Percentiles rank a stretch among this genome's conserved stretches.
Conservation (phyloP, 441 rosid genomes). For the Raphanus hybrid region DNA sequence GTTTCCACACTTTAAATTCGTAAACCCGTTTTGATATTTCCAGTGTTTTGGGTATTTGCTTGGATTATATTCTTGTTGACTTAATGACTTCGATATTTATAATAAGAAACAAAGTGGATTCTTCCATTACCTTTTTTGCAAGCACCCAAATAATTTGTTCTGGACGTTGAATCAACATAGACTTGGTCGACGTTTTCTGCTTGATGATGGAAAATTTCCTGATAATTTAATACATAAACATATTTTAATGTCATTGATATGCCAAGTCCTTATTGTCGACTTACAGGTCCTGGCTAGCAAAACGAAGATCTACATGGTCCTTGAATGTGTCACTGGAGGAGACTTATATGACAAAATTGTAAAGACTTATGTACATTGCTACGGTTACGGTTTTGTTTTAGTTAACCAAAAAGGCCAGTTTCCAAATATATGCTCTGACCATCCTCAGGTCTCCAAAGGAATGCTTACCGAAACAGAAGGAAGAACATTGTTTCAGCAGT, state of each 20-base stretch:
- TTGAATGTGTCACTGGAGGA: conserved; percentile 84
- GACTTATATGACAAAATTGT: conserved; percentile 86
- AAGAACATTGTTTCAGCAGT: conserved; percentile 87
- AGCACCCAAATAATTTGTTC: neutral
- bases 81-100: no score
- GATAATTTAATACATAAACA: neutral
- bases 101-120: no score
- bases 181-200: neutral
- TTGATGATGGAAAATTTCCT: neutral
- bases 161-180: neutral
- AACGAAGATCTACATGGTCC: conserved; percentile 84
- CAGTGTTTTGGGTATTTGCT: no score
- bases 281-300: conserved; percentile 89
- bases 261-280: conserved; percentile 7
- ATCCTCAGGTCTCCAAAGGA: conserved; percentile 62
- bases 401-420: neutral
- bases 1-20: no score
- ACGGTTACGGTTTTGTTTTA: neutral
- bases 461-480: conserved; percentile 70
- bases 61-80: no score
- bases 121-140: no score
- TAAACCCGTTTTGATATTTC: no score
- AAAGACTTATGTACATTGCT: conserved; percentile 36
- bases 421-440: neutral
- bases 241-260: neutral